Evolutionary conservation across 1,139 yeast species (phyloP).

Genomic region (Pichia sp.): DNA sequence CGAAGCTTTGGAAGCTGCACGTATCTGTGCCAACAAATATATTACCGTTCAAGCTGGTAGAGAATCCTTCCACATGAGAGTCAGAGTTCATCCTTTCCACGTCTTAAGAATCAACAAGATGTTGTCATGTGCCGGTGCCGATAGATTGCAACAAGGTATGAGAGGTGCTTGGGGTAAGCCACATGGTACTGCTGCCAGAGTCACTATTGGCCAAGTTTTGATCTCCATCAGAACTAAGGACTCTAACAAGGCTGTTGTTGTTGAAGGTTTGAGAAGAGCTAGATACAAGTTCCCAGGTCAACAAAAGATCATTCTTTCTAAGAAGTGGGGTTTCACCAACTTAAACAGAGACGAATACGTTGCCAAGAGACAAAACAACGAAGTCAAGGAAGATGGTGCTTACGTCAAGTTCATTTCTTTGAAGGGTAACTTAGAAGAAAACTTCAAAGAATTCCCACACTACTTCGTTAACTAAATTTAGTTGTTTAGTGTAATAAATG

Average conservation of each 20-base stretch:
- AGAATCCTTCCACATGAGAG: constrained; percentile 99
- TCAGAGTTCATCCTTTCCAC: constrained; percentile 99
- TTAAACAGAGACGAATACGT: constrained; percentile 96
- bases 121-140: constrained; percentile 99
- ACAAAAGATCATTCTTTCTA: constrained; percentile 97
- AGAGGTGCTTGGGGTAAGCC: constrained; percentile 99
- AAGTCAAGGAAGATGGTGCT: constrained; percentile 99
- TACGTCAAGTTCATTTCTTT: constrained; percentile 96
- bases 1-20: constrained; percentile 99
- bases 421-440: constrained; percentile 91
- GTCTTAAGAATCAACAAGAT: constrained; percentile 99
- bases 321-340: constrained; percentile 99
- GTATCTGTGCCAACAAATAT: constrained; percentile 99
- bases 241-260: constrained; percentile 92
- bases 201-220: constrained; percentile 96
- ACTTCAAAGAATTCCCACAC: constrained; percentile 95
- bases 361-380: constrained; percentile 91
- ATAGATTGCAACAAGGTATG: constrained; percentile 99
- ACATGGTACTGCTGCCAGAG: constrained; percentile 99
- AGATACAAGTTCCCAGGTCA: constrained; percentile 99
- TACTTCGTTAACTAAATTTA: constrained; percentile 52
- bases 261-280: constrained; percentile 99
- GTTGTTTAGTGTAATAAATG: neutral
- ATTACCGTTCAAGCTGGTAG: constrained; percentile 96
- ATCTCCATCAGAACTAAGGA: constrained; percentile 99